Conservation (phyloP, 306 rosid genomes). For the Vigna trinervia region DNA sequence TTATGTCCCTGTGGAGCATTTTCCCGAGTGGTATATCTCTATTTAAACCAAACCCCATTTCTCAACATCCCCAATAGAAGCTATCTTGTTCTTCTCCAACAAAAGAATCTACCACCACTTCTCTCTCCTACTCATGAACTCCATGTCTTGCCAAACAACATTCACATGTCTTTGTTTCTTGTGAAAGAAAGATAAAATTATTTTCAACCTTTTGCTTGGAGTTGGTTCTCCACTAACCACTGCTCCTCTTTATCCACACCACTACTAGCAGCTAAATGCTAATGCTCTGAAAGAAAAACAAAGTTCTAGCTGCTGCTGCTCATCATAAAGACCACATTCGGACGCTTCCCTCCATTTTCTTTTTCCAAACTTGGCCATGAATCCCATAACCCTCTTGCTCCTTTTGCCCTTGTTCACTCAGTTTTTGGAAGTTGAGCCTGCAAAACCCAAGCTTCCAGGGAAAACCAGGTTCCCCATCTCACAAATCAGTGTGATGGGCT, state of each 20-base stretch:
- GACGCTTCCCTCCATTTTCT: slow-evolving; percentile 31
- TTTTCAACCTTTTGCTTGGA: slow-evolving; percentile 53
- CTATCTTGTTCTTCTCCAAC: slow-evolving; percentile 34
- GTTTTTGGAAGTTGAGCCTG: slow-evolving; percentile 61
- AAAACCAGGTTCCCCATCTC: slow-evolving; percentile 51
- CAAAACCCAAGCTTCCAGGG: slow-evolving; percentile 49
- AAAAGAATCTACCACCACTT: slow-evolving; percentile 48
- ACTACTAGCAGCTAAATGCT: slow-evolving; percentile 34
- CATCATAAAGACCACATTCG: slow-evolving; percentile 40
- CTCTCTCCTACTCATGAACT: slow-evolving; percentile 76
- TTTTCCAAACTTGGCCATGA: slow-evolving; percentile 54
- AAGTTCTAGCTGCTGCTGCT: slow-evolving; percentile 18
- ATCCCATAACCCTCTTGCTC: slow-evolving; percentile 51
- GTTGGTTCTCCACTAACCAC: slow-evolving; percentile 58
- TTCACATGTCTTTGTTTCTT: slow-evolving; percentile 89
- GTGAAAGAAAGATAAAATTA: slow-evolving; percentile 53
- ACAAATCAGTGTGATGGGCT: slow-evolving; percentile 92
- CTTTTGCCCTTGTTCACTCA: slow-evolving; percentile 58
- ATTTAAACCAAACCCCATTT: slow-evolving; percentile 25
- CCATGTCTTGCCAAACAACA: slow-evolving; percentile 71
- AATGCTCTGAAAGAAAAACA: slow-evolving; percentile 52
- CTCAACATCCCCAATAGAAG: slow-evolving; percentile 33
- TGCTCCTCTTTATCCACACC: slow-evolving; percentile 58
- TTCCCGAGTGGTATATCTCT: slow-evolving; percentile 31
- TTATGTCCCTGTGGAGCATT: not conserved